Percentiles rank a stretch among this genome's conserved stretches.
These are phyloP conservation scores for Botrytis fabae DNA, from an alignment of 2,329 filamentous ascomycete genomes.

Conservation along the genomic window DNA sequence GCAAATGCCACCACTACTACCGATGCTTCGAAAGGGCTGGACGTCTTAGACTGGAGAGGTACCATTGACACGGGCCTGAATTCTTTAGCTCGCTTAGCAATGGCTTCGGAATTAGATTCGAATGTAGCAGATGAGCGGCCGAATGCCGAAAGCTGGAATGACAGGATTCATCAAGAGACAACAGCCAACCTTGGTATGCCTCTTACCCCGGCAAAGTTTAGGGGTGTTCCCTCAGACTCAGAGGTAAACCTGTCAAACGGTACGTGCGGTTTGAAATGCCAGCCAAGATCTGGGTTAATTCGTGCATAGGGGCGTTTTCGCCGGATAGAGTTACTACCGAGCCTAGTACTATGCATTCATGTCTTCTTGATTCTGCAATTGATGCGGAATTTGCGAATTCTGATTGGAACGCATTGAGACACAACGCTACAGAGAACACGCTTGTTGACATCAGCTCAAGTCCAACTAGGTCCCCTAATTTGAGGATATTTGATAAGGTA, in stretches of 20 bases:
- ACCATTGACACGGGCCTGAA: not conserved
- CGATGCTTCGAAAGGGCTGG: not conserved
- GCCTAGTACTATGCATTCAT: not conserved
- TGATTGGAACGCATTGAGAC: conserved; percentile 12
- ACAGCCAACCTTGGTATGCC: not conserved
- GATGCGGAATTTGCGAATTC: conserved; percentile 1
- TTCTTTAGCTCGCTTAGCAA: conserved; percentile 7
- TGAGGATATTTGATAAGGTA: not conserved
- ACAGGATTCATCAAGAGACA: not conserved
- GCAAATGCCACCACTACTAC: conserved; percentile 5
- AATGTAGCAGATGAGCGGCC: not conserved
- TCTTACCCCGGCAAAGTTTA: not conserved
- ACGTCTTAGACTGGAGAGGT: not conserved
- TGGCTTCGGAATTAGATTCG: not conserved
- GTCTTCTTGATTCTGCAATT: conserved; percentile 15
- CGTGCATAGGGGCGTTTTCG: not conserved
- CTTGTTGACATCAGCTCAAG: conserved; percentile 10
- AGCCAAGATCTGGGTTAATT: not conserved
- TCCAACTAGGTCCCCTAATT: conserved; percentile 4
- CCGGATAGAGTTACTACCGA: not conserved
- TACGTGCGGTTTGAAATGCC: not conserved
- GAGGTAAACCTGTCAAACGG: not conserved
- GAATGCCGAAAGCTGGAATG: not conserved
- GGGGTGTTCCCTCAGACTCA: too few relatives aligned
- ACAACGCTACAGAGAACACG: not conserved